Conservation (phyloP, 2,329 filamentous ascomycete genomes). For the Metarhizium guizhouense region DNA sequence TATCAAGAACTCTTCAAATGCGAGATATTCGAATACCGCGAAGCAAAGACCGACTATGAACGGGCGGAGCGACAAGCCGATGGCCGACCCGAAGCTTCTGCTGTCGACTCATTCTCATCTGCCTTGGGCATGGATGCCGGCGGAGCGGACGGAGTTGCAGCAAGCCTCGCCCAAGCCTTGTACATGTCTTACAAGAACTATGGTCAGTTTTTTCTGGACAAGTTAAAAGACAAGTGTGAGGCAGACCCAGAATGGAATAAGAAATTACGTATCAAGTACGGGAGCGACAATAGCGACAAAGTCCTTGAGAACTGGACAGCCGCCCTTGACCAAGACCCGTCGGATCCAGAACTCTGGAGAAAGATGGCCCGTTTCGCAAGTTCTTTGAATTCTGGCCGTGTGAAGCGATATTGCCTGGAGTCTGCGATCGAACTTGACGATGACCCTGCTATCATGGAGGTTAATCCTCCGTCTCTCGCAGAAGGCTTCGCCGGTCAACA, state of each 20-base stretch:
- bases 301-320: slow-evolving; percentile 48
- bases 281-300: slow-evolving; percentile 26
- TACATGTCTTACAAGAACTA: slow-evolving; percentile 95
- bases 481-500: slow-evolving; percentile 56
- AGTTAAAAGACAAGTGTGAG: slow-evolving; percentile 22
- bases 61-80: slow-evolving; percentile 53
- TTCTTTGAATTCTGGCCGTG: slow-evolving; percentile 46
- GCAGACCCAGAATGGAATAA: slow-evolving; percentile 43
- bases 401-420: slow-evolving; percentile 55
- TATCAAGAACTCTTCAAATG: slow-evolving; percentile 82
- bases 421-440: slow-evolving; percentile 60
- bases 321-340: slow-evolving; percentile 56
- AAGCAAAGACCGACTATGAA: slow-evolving; percentile 77
- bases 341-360: slow-evolving; percentile 59
- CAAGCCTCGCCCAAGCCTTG: slow-evolving; percentile 77
- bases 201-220: slow-evolving; percentile 83
- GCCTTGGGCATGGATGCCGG: slow-evolving; percentile 48
- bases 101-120: slow-evolving; percentile 39
- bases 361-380: slow-evolving; percentile 48
- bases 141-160: slow-evolving; percentile 65
- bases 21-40: slow-evolving; percentile 88
- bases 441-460: slow-evolving; percentile 52
- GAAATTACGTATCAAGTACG: slow-evolving; percentile 18
- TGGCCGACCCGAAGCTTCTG: slow-evolving; percentile 28
- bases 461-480: slow-evolving; percentile 53